These are phyloP conservation scores for Grigorovia jiainica DNA, from an alignment of 805 yeast species.

Conservation along the genomic window DNA sequence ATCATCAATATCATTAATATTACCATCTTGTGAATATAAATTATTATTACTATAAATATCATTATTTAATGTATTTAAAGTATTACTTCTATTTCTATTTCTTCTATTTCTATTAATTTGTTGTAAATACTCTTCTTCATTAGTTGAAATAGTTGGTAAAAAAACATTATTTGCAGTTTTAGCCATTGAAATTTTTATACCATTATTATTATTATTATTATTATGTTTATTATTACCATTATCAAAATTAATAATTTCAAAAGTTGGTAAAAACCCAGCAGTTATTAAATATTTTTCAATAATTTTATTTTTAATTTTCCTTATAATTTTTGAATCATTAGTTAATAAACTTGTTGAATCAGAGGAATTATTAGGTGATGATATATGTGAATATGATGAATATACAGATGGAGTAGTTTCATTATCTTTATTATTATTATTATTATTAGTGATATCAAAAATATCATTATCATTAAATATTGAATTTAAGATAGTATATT, in stretches of 20 bases:
- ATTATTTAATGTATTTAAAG: neutral
- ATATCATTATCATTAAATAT: neutral
- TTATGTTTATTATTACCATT: neutral
- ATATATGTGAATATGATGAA: neutral
- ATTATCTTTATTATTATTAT: neutral
- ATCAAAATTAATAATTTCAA: neutral
- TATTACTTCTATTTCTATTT: neutral
- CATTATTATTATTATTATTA: slow-evolving; percentile 2
- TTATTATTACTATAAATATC: neutral
- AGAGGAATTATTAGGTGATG: neutral
- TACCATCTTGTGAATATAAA: neutral
- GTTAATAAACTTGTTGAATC: neutral
- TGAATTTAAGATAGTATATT: neutral
- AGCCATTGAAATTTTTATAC: slow-evolving; percentile 22
- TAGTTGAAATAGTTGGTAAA: slow-evolving; percentile 23
- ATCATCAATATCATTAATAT: neutral
- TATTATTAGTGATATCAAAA: neutral
- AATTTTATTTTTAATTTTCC: neutral
- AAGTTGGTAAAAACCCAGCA: neutral
- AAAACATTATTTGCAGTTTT: slow-evolving; percentile 29
- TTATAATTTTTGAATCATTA: neutral
- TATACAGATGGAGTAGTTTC: neutral
- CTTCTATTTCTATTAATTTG: slow-evolving; percentile 9
- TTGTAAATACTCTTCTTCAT: slow-evolving; percentile 23
- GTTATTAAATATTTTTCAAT: neutral